phyloP scores from a whole-genome alignment of 1,284 basidiomycete genomes.

The Ceratobasidium theobromae region DNA sequence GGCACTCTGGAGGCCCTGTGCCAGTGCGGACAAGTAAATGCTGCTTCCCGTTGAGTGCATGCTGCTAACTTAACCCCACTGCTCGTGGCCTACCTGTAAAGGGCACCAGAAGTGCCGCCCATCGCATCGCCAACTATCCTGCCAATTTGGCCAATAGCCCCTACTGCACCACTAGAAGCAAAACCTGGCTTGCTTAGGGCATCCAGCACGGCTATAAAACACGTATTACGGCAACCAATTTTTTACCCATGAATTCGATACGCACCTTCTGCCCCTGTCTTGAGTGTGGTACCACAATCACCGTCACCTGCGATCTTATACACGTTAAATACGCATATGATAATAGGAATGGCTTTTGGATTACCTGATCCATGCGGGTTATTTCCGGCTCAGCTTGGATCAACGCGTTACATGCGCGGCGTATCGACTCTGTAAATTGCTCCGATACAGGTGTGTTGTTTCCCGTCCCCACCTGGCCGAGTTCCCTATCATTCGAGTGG shows the following conservation, averaged over 20 bases:
- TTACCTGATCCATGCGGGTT: conserved; percentile 74
- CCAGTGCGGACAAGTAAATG: conserved; percentile 85
- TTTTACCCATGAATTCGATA: conserved; percentile 1
- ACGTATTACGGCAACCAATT: background rate
- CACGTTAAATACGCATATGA: background rate
- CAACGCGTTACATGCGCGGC: conserved; percentile 67
- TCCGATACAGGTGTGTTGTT: background rate
- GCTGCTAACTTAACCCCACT: background rate
- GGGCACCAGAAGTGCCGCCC: conserved; percentile 90
- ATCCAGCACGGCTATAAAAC: conserved; percentile 40
- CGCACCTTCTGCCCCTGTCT: conserved; percentile 62
- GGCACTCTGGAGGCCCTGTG: conserved; percentile 65
- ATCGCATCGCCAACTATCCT: conserved; percentile 80
- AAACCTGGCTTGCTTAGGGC: conserved; percentile 41
- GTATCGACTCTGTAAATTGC: conserved; percentile 60
- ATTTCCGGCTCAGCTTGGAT: conserved; percentile 83
- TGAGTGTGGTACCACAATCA: conserved; percentile 81
- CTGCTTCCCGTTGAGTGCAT: conserved; percentile 46
- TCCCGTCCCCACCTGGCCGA: conserved; percentile 36
- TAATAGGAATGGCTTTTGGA: conserved; percentile 53
- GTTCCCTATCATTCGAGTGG: conserved; percentile 31
- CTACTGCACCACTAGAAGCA: background rate
- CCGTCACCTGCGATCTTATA: conserved; percentile 47
- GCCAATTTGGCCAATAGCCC: conserved; percentile 50
- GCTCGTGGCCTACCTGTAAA: conserved; percentile 70